Evolutionary conservation across 2,329 filamentous ascomycete species (phyloP), one percentile per base, ranked within the genome.

Genomic region (Daldinia sp.): DNA sequence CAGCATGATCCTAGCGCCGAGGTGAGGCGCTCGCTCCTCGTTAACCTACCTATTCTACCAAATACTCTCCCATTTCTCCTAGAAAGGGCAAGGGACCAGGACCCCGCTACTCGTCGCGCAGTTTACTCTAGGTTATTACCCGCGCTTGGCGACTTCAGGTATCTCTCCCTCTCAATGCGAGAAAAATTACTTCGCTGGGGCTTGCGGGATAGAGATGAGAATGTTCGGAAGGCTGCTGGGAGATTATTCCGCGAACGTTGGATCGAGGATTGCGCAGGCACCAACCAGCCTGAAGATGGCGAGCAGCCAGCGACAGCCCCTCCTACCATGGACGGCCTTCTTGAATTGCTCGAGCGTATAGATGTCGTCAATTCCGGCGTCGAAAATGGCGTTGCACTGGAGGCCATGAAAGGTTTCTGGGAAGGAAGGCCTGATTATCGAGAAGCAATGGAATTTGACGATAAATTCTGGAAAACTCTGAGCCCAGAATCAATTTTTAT

Each of bases 341-440:
- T 95, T 2, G 95, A 99, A 76, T 84, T 99, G 0, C 83, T 99
- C 3, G 95, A 99, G 79, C 89, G 95, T 69, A 95, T 99, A 63
- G 94, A 99, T 71, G 88, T 98, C 1, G 87, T 96, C 66, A 95
- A 95, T 74, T 94, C 93, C 3, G 94, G 93, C 1, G 87, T 91
- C 17, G 94, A 97, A 75, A 92, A 90, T 57, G 96, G 95, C 4
- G 92, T 98, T 61, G 94, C 93, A 1, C 85, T 96, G 7, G 92
- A 97, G 74, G 95, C 95, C 0, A 97, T 99, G 94, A 90, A 87
- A 64, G 92, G 93, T 48, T 98, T 99, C 77, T 99, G 95, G 95
- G 91, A 95, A 69, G 92, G 94, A 3, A 88, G 95, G 15, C 91
- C 92, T 2, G 91, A 95, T 74, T 94, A 94, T 72, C 83, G 89